Evolutionary conservation across 192 early-diverging fungal species (phyloP).

Genomic region (Gonapodya prolifera): DNA sequence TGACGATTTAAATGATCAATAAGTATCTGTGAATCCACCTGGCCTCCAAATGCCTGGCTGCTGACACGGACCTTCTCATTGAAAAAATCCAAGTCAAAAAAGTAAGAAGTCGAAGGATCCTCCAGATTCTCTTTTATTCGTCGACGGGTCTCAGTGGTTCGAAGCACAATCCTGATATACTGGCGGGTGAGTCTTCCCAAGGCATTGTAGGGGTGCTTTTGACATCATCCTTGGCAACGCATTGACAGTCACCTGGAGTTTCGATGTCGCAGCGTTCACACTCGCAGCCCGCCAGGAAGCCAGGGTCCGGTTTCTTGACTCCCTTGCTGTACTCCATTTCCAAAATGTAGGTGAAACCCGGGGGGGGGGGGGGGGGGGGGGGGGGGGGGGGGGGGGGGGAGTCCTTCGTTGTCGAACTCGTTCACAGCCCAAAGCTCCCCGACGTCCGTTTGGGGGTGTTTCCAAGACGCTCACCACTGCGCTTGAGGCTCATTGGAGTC

Average conservation of each 20-base stretch:
- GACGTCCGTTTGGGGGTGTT: background rate
- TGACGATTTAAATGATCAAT: too few species aligned
- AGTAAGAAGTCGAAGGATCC: background rate
- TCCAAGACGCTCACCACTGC: background rate
- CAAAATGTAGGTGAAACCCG: slow-evolving; percentile 20
- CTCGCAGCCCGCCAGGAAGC: slow-evolving; percentile 18
- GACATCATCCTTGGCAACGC: slow-evolving; percentile 6
- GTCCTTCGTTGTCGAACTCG: slow-evolving; percentile 19
- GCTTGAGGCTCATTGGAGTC: background rate
- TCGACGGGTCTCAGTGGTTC: too few species aligned
- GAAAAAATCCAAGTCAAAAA: slow-evolving; percentile 8
- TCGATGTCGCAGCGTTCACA: slow-evolving; percentile 10
- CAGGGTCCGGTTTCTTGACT: slow-evolving; percentile 17
- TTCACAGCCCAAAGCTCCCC: slow-evolving; percentile 18
- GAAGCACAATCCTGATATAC: slow-evolving; percentile 7
- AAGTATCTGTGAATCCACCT: too few species aligned
- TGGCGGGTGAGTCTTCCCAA: slow-evolving; percentile 14
- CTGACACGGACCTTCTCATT: background rate
- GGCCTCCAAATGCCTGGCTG: too few species aligned
- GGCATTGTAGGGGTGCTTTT: slow-evolving; percentile 16
- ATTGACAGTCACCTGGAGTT: slow-evolving; percentile 1
- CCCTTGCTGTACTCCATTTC: slow-evolving; percentile 12
- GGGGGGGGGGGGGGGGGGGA: too few species aligned
- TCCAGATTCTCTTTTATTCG: background rate
- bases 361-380: too few species aligned